Conservation (phyloP, 208 protist genomes). For the Histomonas meleagridis region DNA sequence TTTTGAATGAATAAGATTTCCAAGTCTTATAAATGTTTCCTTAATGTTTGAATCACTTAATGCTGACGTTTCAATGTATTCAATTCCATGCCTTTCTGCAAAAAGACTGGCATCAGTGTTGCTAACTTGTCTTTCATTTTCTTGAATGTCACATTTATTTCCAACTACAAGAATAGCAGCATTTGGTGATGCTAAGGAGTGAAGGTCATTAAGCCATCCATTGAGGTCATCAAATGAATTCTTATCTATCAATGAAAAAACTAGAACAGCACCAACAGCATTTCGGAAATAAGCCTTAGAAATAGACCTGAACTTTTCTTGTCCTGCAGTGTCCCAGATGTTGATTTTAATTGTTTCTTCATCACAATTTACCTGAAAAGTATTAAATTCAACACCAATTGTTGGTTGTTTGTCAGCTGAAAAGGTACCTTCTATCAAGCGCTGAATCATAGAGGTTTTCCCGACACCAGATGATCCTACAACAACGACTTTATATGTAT, state of each 20-base stretch:
- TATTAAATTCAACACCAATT: conserved; percentile 28
- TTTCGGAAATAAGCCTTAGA: conserved; percentile 19
- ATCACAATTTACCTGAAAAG: neutral
- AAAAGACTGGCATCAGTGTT: neutral
- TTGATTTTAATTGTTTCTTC: neutral
- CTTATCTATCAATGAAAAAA: neutral
- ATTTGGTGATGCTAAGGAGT: neutral
- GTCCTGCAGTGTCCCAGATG: conserved; percentile 20
- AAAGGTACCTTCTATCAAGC: neutral
- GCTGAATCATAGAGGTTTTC: neutral
- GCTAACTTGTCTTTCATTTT: neutral
- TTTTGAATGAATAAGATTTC: neutral
- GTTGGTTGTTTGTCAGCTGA: neutral
- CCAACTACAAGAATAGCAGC: neutral
- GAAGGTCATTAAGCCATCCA: neutral
- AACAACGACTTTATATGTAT: conserved; percentile 4
- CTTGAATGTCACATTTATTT: neutral
- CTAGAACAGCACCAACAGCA: neutral
- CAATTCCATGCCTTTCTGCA: neutral
- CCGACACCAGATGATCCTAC: conserved; percentile 21
- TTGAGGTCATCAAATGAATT: neutral
- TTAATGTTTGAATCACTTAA: neutral
- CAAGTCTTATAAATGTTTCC: neutral
- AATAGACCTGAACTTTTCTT: neutral
- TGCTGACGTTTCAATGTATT: conserved; percentile 15